phyloP scores from a whole-genome alignment of 495 filamentous ascomycete genomes.

The Neurospora sp. region DNA sequence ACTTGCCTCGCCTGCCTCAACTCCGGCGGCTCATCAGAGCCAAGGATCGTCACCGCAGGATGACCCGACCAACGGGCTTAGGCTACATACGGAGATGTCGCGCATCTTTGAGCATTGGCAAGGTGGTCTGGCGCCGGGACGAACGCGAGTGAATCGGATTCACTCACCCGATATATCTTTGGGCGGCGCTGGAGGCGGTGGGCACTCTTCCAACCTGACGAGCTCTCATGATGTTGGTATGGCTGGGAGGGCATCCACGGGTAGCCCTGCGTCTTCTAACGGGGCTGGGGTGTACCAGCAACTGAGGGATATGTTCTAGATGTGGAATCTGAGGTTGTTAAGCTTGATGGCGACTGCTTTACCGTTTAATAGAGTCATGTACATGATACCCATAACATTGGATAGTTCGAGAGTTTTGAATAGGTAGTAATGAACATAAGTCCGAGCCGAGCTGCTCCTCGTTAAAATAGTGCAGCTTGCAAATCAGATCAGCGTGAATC shows the following conservation, averaged over 20 bases:
- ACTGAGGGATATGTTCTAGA: slow-evolving; percentile 24
- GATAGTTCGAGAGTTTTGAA: background rate
- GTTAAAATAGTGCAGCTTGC: background rate
- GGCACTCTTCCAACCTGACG: background rate
- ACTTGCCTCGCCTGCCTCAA: slow-evolving; percentile 1
- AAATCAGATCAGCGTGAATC: background rate
- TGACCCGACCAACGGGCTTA: slow-evolving; percentile 23
- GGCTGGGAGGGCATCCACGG: background rate
- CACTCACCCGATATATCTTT: background rate
- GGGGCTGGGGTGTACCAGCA: slow-evolving; percentile 18
- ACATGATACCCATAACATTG: background rate
- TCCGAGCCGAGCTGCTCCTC: background rate
- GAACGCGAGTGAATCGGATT: slow-evolving; percentile 19
- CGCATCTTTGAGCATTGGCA: slow-evolving; percentile 28
- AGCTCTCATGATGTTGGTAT: background rate
- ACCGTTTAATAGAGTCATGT: background rate
- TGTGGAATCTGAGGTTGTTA: background rate
- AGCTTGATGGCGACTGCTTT: background rate
- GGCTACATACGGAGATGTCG: slow-evolving; percentile 37
- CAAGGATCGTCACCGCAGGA: slow-evolving; percentile 3
- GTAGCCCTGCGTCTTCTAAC: background rate
- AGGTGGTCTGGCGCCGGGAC: slow-evolving; percentile 6
- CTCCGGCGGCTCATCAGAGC: slow-evolving; percentile 3
- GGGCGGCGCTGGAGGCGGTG: background rate
- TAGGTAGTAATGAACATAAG: background rate